Percentiles rank a stretch among this genome's conserved stretches.
Conservation (phyloP, 371 early-diverging fungal species). For the Rozella allomycis region DNA sequence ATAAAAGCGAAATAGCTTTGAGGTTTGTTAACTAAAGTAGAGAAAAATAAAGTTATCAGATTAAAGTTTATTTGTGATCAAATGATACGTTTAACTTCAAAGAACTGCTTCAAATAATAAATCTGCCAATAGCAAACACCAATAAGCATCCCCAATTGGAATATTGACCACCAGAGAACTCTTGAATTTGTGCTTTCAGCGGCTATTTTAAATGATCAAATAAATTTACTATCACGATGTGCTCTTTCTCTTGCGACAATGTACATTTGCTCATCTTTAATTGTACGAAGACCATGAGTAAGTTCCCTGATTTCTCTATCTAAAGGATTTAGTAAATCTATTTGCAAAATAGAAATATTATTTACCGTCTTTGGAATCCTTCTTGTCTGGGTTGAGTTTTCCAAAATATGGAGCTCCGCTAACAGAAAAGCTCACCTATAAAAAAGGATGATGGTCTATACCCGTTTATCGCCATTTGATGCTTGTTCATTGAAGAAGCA, state of each 20-base stretch:
- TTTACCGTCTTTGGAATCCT: background rate
- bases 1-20: too few relatives aligned
- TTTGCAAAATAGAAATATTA: background rate
- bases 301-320: slow-evolving; percentile 21
- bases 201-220: slow-evolving; percentile 16
- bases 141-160: slow-evolving; percentile 34
- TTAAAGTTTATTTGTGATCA: too few relatives aligned
- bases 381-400: too few relatives aligned
- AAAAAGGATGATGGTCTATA: background rate
- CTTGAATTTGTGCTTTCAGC: slow-evolving; percentile 50
- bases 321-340: background rate
- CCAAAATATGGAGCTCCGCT: too few relatives aligned
- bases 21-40: too few relatives aligned
- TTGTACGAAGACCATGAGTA: slow-evolving; percentile 33
- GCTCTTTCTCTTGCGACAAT: slow-evolving; percentile 39
- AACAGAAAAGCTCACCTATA: background rate
- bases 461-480: too few relatives aligned
- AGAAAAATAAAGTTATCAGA: too few relatives aligned
- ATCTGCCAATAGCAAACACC: slow-evolving; percentile 45
- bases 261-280: slow-evolving; percentile 51
- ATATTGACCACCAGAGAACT: slow-evolving; percentile 54
- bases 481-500: background rate
- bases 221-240: slow-evolving; percentile 46
- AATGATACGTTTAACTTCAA: slow-evolving; percentile 48
- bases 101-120: slow-evolving; percentile 45